Percentiles rank a stretch among this genome's conserved stretches.
These are phyloP conservation scores for Torrubiella hemipterigena DNA, from an alignment of 2,329 filamentous ascomycete species.

Conservation along the genomic window DNA sequence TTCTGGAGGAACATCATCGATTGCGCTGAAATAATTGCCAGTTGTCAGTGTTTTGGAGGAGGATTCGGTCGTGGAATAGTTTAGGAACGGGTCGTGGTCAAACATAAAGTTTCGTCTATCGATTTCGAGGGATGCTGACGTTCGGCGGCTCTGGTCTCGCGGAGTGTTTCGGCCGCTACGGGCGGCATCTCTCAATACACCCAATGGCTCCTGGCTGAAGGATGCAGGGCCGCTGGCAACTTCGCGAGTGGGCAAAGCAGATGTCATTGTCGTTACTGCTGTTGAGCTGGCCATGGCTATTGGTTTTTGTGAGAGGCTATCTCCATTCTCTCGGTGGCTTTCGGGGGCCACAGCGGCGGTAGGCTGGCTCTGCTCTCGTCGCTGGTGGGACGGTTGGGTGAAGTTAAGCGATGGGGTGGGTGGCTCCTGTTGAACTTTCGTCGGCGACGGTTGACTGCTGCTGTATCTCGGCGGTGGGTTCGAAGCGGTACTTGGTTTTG, in stretches of 20 bases:
- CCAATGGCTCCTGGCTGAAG: slow-evolving; percentile 18
- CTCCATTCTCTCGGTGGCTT: neutral
- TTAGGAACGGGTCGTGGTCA: slow-evolving; percentile 5
- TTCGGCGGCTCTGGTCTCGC: slow-evolving; percentile 14
- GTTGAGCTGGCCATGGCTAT: slow-evolving; percentile 18
- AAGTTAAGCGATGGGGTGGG: neutral
- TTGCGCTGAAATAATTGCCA: slow-evolving; percentile 9
- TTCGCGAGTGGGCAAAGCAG: slow-evolving; percentile 14
- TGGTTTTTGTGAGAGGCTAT: slow-evolving; percentile 10
- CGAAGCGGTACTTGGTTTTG: neutral
- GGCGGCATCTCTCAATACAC: no score
- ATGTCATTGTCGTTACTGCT: slow-evolving; percentile 11
- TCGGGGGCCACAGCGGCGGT: no score
- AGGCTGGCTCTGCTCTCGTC: no score
- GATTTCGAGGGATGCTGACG: slow-evolving; percentile 22
- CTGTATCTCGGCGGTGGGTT: neutral
- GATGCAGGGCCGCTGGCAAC: slow-evolving; percentile 18
- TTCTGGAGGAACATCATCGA: slow-evolving; percentile 1
- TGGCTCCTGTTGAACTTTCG: slow-evolving; percentile 1
- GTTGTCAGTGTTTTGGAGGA: slow-evolving; percentile 13
- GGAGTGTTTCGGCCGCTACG: no score
- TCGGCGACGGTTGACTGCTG: neutral
- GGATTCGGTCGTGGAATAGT: slow-evolving; percentile 14
- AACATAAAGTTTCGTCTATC: slow-evolving; percentile 14
- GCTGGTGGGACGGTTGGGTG: neutral